Percentiles rank a stretch among this genome's conserved stretches.
Evolutionary conservation across 805 yeast species (phyloP).

Genomic region (Myxozyma udenii): DNA sequence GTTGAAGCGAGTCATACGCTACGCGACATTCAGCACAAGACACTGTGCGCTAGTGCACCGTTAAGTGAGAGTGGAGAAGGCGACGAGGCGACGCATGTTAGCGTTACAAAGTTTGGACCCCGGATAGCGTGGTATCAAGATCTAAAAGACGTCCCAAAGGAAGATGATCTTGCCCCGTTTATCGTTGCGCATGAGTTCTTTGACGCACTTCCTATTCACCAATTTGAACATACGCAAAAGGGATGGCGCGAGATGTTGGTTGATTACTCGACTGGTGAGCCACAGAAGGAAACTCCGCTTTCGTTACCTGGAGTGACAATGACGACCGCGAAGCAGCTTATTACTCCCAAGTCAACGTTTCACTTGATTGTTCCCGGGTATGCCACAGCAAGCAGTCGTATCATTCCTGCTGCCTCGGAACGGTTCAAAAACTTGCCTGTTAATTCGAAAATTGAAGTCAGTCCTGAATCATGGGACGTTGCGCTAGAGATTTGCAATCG

Average conservation of each 20-base stretch:
- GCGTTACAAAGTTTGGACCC: conserved; percentile 50
- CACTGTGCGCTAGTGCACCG: conserved; percentile 44
- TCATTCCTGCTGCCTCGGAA: conserved; percentile 49
- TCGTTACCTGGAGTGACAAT: conserved; percentile 34
- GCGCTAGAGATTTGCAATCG: conserved; percentile 52
- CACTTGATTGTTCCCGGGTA: conserved; percentile 56
- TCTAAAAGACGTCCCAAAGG: conserved; percentile 37
- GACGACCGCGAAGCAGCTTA: conserved; percentile 1
- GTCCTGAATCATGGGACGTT: conserved; percentile 67
- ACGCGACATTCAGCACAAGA: conserved; percentile 51
- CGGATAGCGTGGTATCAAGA: conserved; percentile 42
- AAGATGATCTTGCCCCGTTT: conserved; percentile 49
- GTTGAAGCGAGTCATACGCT: conserved; percentile 72
- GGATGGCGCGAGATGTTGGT: conserved; percentile 83
- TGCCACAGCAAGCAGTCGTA: conserved; percentile 58
- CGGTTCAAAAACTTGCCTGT: conserved; percentile 55
- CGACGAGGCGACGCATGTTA: conserved; percentile 34
- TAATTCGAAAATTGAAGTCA: conserved; percentile 64
- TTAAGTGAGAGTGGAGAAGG: conserved; percentile 37
- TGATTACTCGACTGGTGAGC: conserved; percentile 43
- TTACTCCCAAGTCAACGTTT: conserved; percentile 40
- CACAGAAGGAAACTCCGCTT: conserved; percentile 30
- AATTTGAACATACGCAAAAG: conserved; percentile 54
- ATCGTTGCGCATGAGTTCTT: conserved; percentile 82
- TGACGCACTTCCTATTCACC: conserved; percentile 78